These are phyloP conservation scores for Colletotrichum aenigma DNA, from an alignment of 2,329 filamentous ascomycete genomes.

Conservation along the genomic window DNA sequence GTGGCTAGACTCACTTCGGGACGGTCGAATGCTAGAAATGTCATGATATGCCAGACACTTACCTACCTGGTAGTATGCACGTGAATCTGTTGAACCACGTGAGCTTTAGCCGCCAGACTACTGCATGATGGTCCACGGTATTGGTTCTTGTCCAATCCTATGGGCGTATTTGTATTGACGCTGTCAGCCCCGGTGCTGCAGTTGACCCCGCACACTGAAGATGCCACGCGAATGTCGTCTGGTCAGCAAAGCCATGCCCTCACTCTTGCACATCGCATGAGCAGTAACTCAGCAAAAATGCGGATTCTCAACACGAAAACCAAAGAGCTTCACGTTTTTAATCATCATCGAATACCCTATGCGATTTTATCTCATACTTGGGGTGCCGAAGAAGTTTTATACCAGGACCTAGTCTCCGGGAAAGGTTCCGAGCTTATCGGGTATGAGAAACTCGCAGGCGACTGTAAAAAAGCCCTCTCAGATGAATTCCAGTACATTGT, in stretches of 20 bases:
- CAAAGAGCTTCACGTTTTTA: background rate
- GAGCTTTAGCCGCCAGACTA: background rate
- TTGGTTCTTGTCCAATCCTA: background rate
- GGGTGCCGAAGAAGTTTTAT: background rate
- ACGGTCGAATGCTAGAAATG: background rate
- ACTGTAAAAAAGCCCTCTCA: background rate
- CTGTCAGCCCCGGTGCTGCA: background rate
- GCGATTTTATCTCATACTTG: background rate
- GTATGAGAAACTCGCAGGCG: background rate
- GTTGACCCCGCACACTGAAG: background rate
- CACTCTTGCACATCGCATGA: background rate
- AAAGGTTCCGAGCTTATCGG: background rate
- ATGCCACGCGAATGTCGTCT: background rate
- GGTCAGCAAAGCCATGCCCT: background rate
- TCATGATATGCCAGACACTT: rapidly evolving
- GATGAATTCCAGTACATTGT: background rate
- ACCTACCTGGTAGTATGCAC: background rate
- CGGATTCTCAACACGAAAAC: background rate
- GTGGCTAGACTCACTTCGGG: background rate
- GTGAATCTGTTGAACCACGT: background rate
- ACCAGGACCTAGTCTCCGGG: background rate
- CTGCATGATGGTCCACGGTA: background rate
- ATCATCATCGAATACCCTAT: background rate
- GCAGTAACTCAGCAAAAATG: rapidly evolving
- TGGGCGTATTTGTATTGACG: rapidly evolving